Evolutionary conservation across 768 basidiomycete genomes (phyloP), one percentile per base, ranked within the genome.

Genomic region (Boletus insuetus): DNA sequence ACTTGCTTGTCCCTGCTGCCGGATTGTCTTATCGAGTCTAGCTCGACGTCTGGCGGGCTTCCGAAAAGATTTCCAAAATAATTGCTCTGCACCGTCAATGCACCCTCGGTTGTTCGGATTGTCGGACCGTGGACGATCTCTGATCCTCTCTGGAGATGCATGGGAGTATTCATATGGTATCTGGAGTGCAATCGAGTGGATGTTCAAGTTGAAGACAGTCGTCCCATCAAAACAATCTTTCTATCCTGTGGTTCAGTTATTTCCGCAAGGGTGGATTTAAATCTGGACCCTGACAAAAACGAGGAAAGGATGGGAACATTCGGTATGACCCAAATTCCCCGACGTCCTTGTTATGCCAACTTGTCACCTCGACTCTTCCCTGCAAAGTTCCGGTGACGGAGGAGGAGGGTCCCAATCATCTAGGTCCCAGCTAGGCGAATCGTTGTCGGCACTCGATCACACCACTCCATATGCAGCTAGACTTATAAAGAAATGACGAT

Each of bases 1-100:
- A 66, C 39, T 31, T 60, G 2, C 48, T 62, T 35, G 46, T 60
- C 3, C 64, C 60, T 1, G 64, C 9, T 64, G 4, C 64, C 64
- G 9, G 58, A 63, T 35, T 56, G 19, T 19, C 49, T 65, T 9
- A 24, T 26, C 9, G 34, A 22, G 20, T 66, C 64, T 10, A 56
- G 55, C 7, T 54, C 58, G 13, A 66, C 61, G 19, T 65, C 61
- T 8, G 58, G 64, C 39, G 47, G 59, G 17, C 26, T 37, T 14
- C 3, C 56, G 17, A 63, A 66, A 20, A 4, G 22, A 24, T n/a
- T n/a, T n/a, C n/a, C n/a, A n/a, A n/a, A n/a, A n/a, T n/a, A n/a
- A n/a, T n/a, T n/a, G n/a, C n/a, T n/a, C n/a, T n/a, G n/a, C n/a
- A n/a, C n/a, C n/a, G n/a, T n/a, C n/a, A n/a, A n/a, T n/a, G n/a